Conservation (phyloP, 805 yeast species). For the Candida andamanensis region DNA sequence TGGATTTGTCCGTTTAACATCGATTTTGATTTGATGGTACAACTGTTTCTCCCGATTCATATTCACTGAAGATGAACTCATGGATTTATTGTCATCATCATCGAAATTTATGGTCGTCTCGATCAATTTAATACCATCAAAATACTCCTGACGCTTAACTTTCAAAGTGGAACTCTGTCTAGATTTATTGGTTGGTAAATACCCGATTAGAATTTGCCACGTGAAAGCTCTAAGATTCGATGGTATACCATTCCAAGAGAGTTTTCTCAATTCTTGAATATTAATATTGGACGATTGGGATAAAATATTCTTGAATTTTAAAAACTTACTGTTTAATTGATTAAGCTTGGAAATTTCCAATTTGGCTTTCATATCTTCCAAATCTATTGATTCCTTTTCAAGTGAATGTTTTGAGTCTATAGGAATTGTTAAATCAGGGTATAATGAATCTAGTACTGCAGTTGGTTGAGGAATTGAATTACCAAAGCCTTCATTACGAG, state of each 20-base stretch:
- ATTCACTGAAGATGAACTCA: constrained; percentile 13
- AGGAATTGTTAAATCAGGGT: constrained; percentile 34
- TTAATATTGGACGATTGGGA: constrained; percentile 50
- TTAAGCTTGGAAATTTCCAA: constrained; percentile 52
- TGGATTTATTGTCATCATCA: constrained; percentile 17
- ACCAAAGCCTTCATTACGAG: constrained; percentile 8
- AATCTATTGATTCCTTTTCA: constrained; percentile 39
- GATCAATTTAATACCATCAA: constrained; percentile 60
- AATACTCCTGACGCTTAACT: constrained; percentile 81
- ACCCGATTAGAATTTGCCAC: constrained; percentile 90
- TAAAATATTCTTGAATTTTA: constrained; percentile 62
- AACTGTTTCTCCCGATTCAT: constrained; percentile 46
- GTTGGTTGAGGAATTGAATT: constrained; percentile 16
- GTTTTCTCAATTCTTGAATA: constrained; percentile 61
- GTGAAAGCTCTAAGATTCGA: constrained; percentile 69
- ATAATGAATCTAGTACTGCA: constrained; percentile 29
- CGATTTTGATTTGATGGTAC: constrained; percentile 95
- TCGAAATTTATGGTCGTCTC: constrained; percentile 42
- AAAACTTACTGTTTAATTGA: constrained; percentile 56
- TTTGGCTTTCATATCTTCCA: constrained; percentile 31
- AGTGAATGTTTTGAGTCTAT: constrained; percentile 6
- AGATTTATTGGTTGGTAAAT: constrained; percentile 78
- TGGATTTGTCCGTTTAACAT: constrained; percentile 92
- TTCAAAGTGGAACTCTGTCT: constrained; percentile 66
- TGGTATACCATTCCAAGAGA: constrained; percentile 96